Evolutionary conservation across 75 land plant species (phyloP).

Genomic region (Picea sitchensis): DNA sequence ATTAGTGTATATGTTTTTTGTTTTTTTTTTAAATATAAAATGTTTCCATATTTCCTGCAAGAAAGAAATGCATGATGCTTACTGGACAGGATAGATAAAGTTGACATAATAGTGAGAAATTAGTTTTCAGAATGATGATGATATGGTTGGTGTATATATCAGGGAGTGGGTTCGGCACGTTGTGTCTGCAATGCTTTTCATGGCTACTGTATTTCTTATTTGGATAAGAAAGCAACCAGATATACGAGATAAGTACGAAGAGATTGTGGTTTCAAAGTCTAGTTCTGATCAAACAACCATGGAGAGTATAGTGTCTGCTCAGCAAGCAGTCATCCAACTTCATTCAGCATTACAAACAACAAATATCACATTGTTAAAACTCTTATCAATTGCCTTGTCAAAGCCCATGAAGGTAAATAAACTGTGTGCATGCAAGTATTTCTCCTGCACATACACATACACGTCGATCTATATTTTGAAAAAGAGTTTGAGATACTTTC

Average conservation of each 20-base stretch:
- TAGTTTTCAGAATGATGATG: no score
- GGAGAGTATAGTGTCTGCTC: slow-evolving; percentile 61
- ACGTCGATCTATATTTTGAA: no score
- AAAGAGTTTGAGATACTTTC: not conserved
- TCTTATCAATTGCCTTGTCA: slow-evolving; percentile 39
- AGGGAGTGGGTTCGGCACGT: slow-evolving; percentile 67
- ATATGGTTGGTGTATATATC: not conserved
- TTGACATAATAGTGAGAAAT: no score
- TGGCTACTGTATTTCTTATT: slow-evolving; percentile 24
- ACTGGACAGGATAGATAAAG: no score
- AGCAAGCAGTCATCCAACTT: slow-evolving; percentile 40
- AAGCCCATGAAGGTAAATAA: slow-evolving; percentile 42
- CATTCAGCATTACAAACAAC: slow-evolving; percentile 37
- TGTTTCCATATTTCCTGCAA: no score
- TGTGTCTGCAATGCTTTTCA: slow-evolving; percentile 25
- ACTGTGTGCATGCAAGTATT: no score
- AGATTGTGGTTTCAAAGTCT: slow-evolving; percentile 39
- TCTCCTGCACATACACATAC: no score
- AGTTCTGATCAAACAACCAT: slow-evolving; percentile 44
- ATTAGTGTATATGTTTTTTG: no score
- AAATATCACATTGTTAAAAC: slow-evolving; percentile 49
- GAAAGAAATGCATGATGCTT: no score
- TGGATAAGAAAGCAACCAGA: slow-evolving; percentile 23
- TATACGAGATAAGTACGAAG: slow-evolving; percentile 19
- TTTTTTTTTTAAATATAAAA: no score